These are phyloP conservation scores for Scedosporium dehoogii DNA, from an alignment of 2,329 filamentous ascomycete genomes.

Conservation along the genomic window DNA sequence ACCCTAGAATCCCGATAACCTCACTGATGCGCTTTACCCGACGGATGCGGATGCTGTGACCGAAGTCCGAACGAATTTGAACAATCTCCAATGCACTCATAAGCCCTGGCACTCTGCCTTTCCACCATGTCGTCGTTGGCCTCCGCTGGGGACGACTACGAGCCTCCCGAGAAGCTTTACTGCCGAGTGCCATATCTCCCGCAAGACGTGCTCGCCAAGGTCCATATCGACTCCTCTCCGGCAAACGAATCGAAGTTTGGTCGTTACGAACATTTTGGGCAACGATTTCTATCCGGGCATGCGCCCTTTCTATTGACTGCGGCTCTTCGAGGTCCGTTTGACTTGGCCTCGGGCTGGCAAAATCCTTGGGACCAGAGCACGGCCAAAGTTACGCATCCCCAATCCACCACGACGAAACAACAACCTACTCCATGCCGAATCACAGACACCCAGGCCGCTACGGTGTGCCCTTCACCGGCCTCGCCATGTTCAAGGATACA, in stretches of 20 bases:
- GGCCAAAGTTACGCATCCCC: background rate
- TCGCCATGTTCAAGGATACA: constrained; percentile 4
- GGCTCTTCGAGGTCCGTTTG: constrained; percentile 51
- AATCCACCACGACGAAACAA: background rate
- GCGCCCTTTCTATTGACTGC: constrained; percentile 50
- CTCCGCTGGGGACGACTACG: constrained; percentile 10
- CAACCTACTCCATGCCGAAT: background rate
- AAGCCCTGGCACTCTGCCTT: background rate
- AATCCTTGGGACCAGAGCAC: constrained; percentile 24
- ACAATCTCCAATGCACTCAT: background rate
- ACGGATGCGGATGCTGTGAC: too few relatives aligned
- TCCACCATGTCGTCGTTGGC: constrained; percentile 7
- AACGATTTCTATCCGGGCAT: constrained; percentile 46
- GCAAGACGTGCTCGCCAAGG: constrained; percentile 39
- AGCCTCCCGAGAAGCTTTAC: constrained; percentile 29
- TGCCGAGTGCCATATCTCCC: constrained; percentile 30
- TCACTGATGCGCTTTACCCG: too few relatives aligned
- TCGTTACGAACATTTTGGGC: constrained; percentile 50
- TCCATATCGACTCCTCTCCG: constrained; percentile 37
- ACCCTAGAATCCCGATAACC: too few relatives aligned
- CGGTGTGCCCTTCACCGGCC: background rate
- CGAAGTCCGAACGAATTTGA: too few relatives aligned
- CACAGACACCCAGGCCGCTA: background rate
- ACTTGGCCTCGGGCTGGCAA: constrained; percentile 27
- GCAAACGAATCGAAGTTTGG: constrained; percentile 39